These are phyloP conservation scores for Boletus bicolor DNA, from an alignment of 768 basidiomycete species.

Conservation along the genomic window DNA sequence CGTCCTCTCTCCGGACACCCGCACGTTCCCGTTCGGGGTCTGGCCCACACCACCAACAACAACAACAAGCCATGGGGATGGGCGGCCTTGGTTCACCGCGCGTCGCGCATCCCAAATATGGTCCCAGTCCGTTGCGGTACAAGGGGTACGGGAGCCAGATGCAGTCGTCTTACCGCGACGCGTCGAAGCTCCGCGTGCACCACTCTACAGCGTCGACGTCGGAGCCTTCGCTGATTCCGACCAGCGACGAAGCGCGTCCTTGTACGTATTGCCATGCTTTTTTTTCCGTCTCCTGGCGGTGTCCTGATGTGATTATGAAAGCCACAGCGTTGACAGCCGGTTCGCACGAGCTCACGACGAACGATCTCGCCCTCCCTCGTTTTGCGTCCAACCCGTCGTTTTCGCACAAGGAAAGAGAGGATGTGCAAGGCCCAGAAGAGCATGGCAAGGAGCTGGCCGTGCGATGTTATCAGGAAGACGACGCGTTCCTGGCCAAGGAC, in stretches of 20 bases:
- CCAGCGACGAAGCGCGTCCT: slow-evolving; percentile 45
- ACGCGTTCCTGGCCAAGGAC: slow-evolving; percentile 69
- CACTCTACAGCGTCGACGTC: slow-evolving; percentile 75
- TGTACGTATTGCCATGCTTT: slow-evolving; percentile 38
- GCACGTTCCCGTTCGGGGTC: slow-evolving; percentile 30
- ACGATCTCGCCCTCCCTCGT: slow-evolving; percentile 45
- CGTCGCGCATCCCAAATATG: slow-evolving; percentile 34
- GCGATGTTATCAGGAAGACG: slow-evolving; percentile 85
- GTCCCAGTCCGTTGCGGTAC: slow-evolving; percentile 43
- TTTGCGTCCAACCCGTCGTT: slow-evolving; percentile 40
- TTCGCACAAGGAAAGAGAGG: slow-evolving; percentile 52
- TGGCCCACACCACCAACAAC: slow-evolving; percentile 22
- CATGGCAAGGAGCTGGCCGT: slow-evolving; percentile 71
- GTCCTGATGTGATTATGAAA: slow-evolving; percentile 8
- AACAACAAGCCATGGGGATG: slow-evolving; percentile 18
- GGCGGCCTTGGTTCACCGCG: slow-evolving; percentile 31
- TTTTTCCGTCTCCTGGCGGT: slow-evolving; percentile 13
- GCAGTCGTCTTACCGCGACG: slow-evolving; percentile 39
- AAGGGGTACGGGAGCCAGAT: slow-evolving; percentile 36
- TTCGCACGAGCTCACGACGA: slow-evolving; percentile 55
- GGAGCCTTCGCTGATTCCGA: slow-evolving; percentile 72
- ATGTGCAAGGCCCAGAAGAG: slow-evolving; percentile 53
- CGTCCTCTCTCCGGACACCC: slow-evolving; percentile 32
- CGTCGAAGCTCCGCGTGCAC: slow-evolving; percentile 53
- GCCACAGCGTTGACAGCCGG: slow-evolving; percentile 24